Base-by-base conservation (phyloP, 2,329 filamentous ascomycete species). In the Berkeleyomyces rouxiae region DNA sequence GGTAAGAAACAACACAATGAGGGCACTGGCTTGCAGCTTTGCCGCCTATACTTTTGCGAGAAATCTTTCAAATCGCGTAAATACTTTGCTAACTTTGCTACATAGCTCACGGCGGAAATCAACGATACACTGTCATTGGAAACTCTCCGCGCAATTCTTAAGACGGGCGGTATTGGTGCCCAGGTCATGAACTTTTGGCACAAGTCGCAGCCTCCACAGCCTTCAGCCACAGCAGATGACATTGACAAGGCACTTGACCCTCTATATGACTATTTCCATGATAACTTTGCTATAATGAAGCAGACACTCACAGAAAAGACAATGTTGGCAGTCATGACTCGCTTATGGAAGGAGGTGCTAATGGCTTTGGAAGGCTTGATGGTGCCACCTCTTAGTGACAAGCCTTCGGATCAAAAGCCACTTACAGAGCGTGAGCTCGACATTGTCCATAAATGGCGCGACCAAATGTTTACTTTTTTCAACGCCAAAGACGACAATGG, bases 251-350 rank as follows among this genome's bases (percentile, higher is more conserved):
- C 90, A 0, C 77, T 99, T 10, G 85, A 87, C 68, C 87, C 90
- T 3, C 79, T 99, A 0, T 93, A 96, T 71, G 82, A 84, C 61
- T 99, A 99, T 72, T 99, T 99, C 71, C 89, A 99, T 71, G 92
- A 96, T 71, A 99, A 99, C 70, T 99, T 99, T 73, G 90, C 90
- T 64, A 96, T 97, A 68, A 96, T 99, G 91, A 96, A 97, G 75
- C 85, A 93, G 73, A 96, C 92, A 0, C 78, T 99, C 63, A 97
- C 93, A 0, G 87, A 90, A 64, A 86, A 90, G 63, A 95, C 93
- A n/a, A 96, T 99, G 92, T 84, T 91, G 68, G 91, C 93, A 71
- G 93, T 99, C 68, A 99, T 99, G 93, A 95, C 90, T 31, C 84
- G 93, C 53, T 76, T 99, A 4, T 99, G 93, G 93, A 99, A 99